Evolutionary conservation across 2,329 filamentous ascomycete genomes (phyloP).

Genomic region (Phaeosphaeria sp.): DNA sequence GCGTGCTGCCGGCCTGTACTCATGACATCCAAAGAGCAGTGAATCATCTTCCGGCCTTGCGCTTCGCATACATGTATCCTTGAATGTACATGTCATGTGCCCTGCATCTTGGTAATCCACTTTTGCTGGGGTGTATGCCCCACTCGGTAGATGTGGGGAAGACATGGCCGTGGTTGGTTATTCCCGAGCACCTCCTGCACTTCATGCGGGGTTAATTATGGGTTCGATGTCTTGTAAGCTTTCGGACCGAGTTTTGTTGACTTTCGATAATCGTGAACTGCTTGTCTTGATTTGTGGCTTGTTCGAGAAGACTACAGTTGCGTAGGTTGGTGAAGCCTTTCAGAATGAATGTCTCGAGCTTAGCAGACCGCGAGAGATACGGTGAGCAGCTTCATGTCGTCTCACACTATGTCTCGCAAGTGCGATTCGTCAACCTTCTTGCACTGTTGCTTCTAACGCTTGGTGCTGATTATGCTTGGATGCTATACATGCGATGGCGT

Average conservation of each 20-base stretch:
- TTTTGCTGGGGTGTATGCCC: background rate
- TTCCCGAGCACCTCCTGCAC: background rate
- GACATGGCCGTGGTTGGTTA: background rate
- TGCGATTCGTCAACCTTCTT: background rate
- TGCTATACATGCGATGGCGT: conserved; percentile 58
- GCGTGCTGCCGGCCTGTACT: too few relatives aligned
- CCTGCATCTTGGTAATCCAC: background rate
- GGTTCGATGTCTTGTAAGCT: background rate
- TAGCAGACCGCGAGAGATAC: background rate
- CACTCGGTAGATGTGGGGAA: background rate
- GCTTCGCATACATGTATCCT: too few relatives aligned
- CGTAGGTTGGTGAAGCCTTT: background rate
- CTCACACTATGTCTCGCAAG: background rate
- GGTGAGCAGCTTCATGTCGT: background rate
- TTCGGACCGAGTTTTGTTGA: background rate
- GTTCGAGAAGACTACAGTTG: background rate
- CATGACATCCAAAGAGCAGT: too few relatives aligned
- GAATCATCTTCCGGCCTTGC: too few relatives aligned
- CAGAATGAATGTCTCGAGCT: background rate
- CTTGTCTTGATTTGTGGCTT: background rate
- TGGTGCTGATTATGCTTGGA: conserved; percentile 54
- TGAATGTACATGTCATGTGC: background rate
- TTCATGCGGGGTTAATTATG: background rate
- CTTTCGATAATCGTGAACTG: too few relatives aligned
- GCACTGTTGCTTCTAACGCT: background rate